Evolutionary conservation across 2,329 filamentous ascomycete genomes (phyloP).

Genomic region (Monilinia aucupariae): DNA sequence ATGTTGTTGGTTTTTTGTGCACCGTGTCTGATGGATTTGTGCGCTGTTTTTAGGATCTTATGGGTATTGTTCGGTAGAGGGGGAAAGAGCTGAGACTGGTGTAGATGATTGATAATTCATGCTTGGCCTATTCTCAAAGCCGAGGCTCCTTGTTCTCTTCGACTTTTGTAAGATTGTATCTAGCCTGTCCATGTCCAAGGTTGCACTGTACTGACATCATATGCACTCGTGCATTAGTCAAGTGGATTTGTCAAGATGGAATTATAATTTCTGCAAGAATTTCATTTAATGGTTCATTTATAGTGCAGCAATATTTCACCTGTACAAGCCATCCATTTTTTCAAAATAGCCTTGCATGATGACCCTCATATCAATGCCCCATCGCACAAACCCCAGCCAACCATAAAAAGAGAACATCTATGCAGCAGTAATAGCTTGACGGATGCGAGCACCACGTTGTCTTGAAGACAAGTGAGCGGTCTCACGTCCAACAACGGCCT

Average conservation of each 20-base stretch:
- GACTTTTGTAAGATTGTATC: no score
- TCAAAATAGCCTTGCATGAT: constrained; percentile 25
- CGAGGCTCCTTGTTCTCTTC: neutral
- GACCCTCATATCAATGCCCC: constrained; percentile 24
- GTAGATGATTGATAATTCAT: no score
- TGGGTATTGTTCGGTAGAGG: no score
- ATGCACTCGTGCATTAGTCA: neutral
- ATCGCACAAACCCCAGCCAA: constrained; percentile 28
- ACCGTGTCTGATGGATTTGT: neutral
- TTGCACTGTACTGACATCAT: neutral
- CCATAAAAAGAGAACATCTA: constrained; percentile 40
- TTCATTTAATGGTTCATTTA: constrained; percentile 18
- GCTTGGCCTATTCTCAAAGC: neutral
- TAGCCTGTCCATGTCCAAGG: neutral
- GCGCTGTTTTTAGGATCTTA: neutral
- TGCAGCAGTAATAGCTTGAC: constrained; percentile 60
- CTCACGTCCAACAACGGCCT: constrained; percentile 60
- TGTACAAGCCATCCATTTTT: constrained; percentile 32
- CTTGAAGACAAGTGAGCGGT: constrained; percentile 67
- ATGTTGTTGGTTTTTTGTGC: no score
- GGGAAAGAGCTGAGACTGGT: neutral
- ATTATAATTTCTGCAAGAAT: constrained; percentile 12
- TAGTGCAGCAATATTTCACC: constrained; percentile 26
- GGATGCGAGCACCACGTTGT: constrained; percentile 74
- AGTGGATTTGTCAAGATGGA: neutral